phyloP scores from a whole-genome alignment of 441 rosid species.

The Adansonia gregorii region DNA sequence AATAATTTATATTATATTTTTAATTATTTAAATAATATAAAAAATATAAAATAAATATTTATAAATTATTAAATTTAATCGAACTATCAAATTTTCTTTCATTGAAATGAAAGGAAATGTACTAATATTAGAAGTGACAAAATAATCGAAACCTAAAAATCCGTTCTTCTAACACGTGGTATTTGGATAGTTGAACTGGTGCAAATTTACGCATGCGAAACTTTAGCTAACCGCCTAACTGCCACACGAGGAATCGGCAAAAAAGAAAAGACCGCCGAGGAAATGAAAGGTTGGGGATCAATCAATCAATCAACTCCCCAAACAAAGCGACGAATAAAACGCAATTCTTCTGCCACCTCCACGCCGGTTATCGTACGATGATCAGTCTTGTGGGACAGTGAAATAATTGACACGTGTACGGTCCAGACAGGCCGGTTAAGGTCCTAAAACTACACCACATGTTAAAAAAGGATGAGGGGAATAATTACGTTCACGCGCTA shows the following conservation, averaged over 20 bases:
- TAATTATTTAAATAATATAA: too few relatives aligned
- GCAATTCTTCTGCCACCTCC: conserved; percentile 13
- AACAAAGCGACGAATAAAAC: conserved; percentile 20
- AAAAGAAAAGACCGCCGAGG: conserved; percentile 26
- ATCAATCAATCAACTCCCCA: background rate
- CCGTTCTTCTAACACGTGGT: too few relatives aligned
- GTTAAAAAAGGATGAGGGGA: background rate
- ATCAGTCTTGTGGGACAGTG: background rate
- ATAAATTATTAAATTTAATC: too few relatives aligned
- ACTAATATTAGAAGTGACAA: too few relatives aligned
- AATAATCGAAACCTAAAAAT: too few relatives aligned
- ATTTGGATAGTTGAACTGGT: too few relatives aligned
- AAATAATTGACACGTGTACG: conserved; percentile 14
- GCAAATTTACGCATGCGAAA: background rate
- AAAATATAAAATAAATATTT: too few relatives aligned
- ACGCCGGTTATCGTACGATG: background rate
- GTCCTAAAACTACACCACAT: conserved; percentile 15
- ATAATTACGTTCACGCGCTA: too few relatives aligned
- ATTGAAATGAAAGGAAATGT: too few relatives aligned
- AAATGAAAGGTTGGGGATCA: background rate
- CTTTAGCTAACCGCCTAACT: conserved; percentile 28
- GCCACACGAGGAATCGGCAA: conserved; percentile 31
- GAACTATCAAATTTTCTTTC: too few relatives aligned
- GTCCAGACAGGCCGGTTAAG: background rate
- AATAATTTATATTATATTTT: too few relatives aligned